phyloP scores from a whole-genome alignment of 1,139 yeast species.

The Suhomyces taliae region DNA sequence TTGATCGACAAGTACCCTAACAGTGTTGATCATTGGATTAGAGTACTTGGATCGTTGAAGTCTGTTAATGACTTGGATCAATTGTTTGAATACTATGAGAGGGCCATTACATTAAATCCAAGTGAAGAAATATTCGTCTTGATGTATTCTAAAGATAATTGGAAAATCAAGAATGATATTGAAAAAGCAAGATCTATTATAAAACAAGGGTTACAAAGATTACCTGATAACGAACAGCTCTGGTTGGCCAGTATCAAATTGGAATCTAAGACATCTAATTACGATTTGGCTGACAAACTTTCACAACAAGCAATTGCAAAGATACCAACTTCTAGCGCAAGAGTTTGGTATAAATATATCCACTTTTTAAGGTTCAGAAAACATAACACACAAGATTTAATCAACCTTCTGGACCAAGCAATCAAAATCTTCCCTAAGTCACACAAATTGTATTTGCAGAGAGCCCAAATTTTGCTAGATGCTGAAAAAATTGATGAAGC shows the following conservation, averaged over 20 bases:
- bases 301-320: slow-evolving; percentile 41
- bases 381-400: slow-evolving; percentile 15
- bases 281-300: slow-evolving; percentile 40
- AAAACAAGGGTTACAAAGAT: slow-evolving; percentile 40
- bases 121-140: slow-evolving; percentile 52
- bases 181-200: slow-evolving; percentile 56
- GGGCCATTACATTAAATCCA: slow-evolving; percentile 51
- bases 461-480: slow-evolving; percentile 50
- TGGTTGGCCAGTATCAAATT: slow-evolving; percentile 75
- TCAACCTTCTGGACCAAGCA: slow-evolving; percentile 41
- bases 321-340: slow-evolving; percentile 37
- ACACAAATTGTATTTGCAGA: slow-evolving; percentile 56
- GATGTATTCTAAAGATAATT: slow-evolving; percentile 71
- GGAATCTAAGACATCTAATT: slow-evolving; percentile 44
- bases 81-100: slow-evolving; percentile 52
- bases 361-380: slow-evolving; percentile 47
- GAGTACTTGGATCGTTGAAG: slow-evolving; percentile 49
- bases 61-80: slow-evolving; percentile 18
- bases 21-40: slow-evolving; percentile 56
- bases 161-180: slow-evolving; percentile 50
- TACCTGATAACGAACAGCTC: slow-evolving; percentile 51
- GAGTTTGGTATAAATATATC: slow-evolving; percentile 66
- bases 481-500: slow-evolving; percentile 38
- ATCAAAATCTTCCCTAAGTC: slow-evolving; percentile 45
- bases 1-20: slow-evolving; percentile 50